These are phyloP conservation scores for Boletus rubescentipes DNA, from an alignment of 768 basidiomycete genomes.

Conservation along the genomic window DNA sequence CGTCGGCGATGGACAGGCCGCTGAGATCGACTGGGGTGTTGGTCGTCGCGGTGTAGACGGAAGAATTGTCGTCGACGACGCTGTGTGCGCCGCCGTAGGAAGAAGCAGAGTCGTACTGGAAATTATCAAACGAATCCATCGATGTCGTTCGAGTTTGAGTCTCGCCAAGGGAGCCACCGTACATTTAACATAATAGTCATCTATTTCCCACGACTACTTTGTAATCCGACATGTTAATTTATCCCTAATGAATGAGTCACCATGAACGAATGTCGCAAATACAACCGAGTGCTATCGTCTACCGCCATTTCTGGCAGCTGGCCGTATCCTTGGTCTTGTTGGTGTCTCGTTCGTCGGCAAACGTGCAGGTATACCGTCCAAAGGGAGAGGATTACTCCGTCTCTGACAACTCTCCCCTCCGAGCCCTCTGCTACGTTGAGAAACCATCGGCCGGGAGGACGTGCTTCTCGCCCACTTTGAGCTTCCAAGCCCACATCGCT, in stretches of 20 bases:
- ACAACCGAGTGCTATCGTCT: conserved; percentile 39
- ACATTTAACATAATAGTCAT: conserved; percentile 15
- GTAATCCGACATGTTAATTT: conserved; percentile 10
- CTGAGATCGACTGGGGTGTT: conserved; percentile 62
- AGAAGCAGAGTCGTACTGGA: conserved; percentile 81
- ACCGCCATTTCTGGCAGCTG: conserved; percentile 36
- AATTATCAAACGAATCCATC: conserved; percentile 86
- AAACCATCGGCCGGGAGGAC: conserved; percentile 16
- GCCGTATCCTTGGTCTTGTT: conserved; percentile 57
- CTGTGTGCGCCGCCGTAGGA: conserved; percentile 70
- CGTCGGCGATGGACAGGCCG: conserved; percentile 66
- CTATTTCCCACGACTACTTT: conserved; percentile 27
- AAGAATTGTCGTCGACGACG: conserved; percentile 77
- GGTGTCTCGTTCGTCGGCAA: conserved; percentile 55
- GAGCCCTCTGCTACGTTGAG: conserved; percentile 16
- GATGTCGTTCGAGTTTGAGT: conserved; percentile 24
- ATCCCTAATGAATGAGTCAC: conserved; percentile 10
- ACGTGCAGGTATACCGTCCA: conserved; percentile 35
- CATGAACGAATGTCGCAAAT: too few relatives aligned
- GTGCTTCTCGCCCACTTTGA: conserved; percentile 32
- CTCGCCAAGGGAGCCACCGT: neutral
- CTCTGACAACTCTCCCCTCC: conserved; percentile 27
- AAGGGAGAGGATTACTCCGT: conserved; percentile 26
- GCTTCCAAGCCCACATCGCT: conserved; percentile 26
- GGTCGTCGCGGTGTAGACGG: conserved; percentile 75